phyloP scores from a whole-genome alignment of 1,139 yeast genomes.

The Sugiyamaella paludigena region DNA sequence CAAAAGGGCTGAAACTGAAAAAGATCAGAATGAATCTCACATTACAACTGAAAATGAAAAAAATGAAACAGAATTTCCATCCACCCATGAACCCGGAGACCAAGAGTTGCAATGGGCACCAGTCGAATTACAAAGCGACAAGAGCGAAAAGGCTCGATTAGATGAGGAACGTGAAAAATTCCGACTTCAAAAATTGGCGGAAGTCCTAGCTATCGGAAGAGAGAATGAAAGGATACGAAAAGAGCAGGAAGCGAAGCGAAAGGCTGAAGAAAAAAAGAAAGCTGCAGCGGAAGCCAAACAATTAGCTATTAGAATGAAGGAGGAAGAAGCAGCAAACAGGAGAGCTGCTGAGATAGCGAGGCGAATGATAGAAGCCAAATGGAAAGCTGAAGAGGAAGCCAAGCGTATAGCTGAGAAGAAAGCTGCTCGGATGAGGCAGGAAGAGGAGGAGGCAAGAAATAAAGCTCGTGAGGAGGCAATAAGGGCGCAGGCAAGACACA shows the following conservation, averaged over 20 bases:
- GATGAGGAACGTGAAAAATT: not conserved
- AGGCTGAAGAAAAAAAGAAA: not conserved
- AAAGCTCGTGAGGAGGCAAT: constrained; percentile 3
- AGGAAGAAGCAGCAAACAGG: constrained; percentile 1
- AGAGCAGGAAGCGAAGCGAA: not conserved
- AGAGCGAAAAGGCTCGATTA: no score
- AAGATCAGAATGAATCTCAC: no score
- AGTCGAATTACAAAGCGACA: no score
- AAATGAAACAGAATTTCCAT: no score
- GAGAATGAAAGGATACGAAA: constrained; percentile 3
- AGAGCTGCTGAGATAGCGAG: constrained; percentile 9
- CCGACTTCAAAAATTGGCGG: not conserved
- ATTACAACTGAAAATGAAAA: no score
- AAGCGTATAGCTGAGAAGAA: not conserved
- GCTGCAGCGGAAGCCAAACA: not conserved
- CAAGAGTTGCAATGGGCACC: no score
- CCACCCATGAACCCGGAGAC: no score
- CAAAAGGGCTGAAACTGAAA: no score
- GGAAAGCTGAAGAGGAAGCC: not conserved
- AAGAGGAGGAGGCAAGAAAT: not conserved
- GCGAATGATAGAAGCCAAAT: no score
- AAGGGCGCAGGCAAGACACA: constrained; percentile 7
- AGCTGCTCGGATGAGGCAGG: no score
- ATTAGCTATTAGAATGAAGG: constrained; percentile 5
- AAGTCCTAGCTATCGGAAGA: not conserved